Evolutionary conservation across 176 grass and related monocot genomes (phyloP).

Genomic region (Avena sativa): DNA sequence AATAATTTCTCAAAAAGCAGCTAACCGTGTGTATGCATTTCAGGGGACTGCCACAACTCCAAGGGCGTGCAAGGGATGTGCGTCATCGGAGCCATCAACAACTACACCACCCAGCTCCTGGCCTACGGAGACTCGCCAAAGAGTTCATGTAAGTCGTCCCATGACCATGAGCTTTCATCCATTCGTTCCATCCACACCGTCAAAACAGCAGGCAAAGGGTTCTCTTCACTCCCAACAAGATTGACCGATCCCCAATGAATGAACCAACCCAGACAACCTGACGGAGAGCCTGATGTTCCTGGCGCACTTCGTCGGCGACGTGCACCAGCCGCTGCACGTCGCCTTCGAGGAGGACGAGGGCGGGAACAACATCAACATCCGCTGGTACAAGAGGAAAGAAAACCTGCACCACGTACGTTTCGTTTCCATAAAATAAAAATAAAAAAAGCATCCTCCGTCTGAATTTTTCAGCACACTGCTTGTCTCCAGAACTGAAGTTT

Average conservation of each 20-base stretch:
- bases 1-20: too few species aligned
- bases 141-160: conserved; percentile 47
- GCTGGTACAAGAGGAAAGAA: conserved; percentile 84
- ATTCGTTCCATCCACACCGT: too few species aligned
- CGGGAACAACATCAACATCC: conserved; percentile 75
- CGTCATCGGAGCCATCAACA: conserved; percentile 92
- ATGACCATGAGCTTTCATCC: too few species aligned
- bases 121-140: conserved; percentile 59
- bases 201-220: too few species aligned
- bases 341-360: conserved; percentile 71
- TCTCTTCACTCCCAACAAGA: too few species aligned
- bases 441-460: neutral
- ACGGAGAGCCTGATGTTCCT: neutral
- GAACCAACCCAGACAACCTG: conserved; percentile 61
- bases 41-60: conserved; percentile 83
- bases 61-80: conserved; percentile 68
- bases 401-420: conserved; percentile 84
- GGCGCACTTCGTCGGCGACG: too few species aligned
- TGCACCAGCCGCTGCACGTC: conserved; percentile 53
- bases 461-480: neutral
- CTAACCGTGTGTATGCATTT: neutral
- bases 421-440: neutral
- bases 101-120: conserved; percentile 81
- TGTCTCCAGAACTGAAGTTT: neutral
- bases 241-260: too few species aligned